Evolutionary conservation across 805 yeast genomes (phyloP).

Genomic region (Millerozyma miso): DNA sequence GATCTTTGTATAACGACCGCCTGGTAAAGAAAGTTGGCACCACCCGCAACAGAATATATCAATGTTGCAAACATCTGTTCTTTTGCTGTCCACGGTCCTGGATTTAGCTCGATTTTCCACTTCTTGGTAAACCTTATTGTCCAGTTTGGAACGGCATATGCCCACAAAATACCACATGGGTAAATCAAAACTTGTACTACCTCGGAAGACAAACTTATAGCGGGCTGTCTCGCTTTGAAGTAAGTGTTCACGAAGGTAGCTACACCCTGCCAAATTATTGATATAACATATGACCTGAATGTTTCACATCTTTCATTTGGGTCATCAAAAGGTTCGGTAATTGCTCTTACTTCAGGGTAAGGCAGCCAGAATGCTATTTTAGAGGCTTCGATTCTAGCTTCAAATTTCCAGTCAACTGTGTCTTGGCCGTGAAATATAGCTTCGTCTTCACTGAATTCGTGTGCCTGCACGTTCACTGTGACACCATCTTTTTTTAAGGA

Average conservation of each 20-base stretch:
- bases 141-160: slow-evolving; percentile 32
- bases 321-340: slow-evolving; percentile 60
- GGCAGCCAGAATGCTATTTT: slow-evolving; percentile 46
- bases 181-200: slow-evolving; percentile 45
- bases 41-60: slow-evolving; percentile 3
- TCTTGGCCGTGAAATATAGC: not conserved
- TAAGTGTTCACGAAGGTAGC: slow-evolving; percentile 56
- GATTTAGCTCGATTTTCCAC: slow-evolving; percentile 41
- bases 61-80: slow-evolving; percentile 64
- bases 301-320: slow-evolving; percentile 47
- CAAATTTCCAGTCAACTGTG: not conserved
- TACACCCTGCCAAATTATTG: slow-evolving; percentile 47
- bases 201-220: slow-evolving; percentile 39
- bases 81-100: slow-evolving; percentile 62
- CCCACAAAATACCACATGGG: slow-evolving; percentile 40
- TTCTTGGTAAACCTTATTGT: slow-evolving; percentile 10
- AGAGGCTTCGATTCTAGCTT: slow-evolving; percentile 36
- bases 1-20: not conserved
- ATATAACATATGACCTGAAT: slow-evolving; percentile 51
- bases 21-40: not conserved
- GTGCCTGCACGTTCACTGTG: not conserved
- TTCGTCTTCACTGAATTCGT: not conserved
- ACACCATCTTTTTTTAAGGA: not conserved
- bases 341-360: slow-evolving; percentile 63
- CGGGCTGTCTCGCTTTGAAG: slow-evolving; percentile 52